Percentiles rank a stretch among this genome's conserved stretches.
These are phyloP conservation scores for Cryptomeria japonica DNA, from an alignment of 75 land plant genomes.

Conservation along the genomic window DNA sequence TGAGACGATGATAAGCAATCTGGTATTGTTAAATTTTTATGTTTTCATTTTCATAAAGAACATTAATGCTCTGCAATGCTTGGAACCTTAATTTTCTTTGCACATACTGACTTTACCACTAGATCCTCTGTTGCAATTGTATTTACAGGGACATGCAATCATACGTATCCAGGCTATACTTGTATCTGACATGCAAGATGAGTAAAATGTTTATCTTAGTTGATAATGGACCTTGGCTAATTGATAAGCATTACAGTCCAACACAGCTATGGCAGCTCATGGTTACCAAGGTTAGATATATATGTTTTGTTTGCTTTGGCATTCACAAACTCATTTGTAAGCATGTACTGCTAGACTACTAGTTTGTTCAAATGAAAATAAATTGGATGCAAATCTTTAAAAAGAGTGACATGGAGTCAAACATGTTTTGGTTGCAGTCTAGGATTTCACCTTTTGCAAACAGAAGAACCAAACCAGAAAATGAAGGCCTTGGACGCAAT, in stretches of 20 bases:
- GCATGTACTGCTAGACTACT: not conserved
- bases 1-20: conserved; percentile 15
- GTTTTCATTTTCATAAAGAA: not conserved
- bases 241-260: conserved; percentile 46
- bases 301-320: not conserved
- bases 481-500: conserved; percentile 13
- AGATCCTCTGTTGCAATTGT: not conserved
- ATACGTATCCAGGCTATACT: conserved; percentile 78
- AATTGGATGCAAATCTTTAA: not conserved
- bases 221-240: conserved; percentile 90
- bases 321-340: not conserved
- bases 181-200: conserved; percentile 63
- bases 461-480: conserved; percentile 34
- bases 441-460: conserved; percentile 94
- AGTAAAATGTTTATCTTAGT: conserved; percentile 75
- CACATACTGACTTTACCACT: not conserved
- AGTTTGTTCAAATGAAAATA: not conserved
- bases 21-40: not conserved
- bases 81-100: conserved; percentile 2
- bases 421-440: conserved; percentile 56
- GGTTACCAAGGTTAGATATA: conserved; percentile 79
- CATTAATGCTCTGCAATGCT: not conserved
- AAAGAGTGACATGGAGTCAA: not conserved
- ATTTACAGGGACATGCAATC: conserved; percentile 89
- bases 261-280: conserved; percentile 91